phyloP scores from a whole-genome alignment of 2,329 filamentous ascomycete genomes.

The Aspergillus tubingensis region DNA sequence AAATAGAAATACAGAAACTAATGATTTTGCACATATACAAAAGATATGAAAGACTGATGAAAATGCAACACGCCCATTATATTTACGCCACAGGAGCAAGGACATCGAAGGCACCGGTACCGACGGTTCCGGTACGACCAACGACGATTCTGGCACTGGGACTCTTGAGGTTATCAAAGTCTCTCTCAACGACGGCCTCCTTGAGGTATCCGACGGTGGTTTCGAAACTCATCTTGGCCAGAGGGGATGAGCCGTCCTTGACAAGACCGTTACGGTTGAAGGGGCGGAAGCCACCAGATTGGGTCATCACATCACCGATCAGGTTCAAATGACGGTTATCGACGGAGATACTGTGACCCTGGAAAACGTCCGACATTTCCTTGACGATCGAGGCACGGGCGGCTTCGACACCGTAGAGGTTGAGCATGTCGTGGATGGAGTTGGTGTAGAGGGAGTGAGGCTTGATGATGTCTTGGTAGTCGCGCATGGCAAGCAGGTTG shows the following conservation, averaged over 20 bases:
- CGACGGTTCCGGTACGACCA: conserved; percentile 77
- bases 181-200: conserved; percentile 85
- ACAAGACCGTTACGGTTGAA: conserved; percentile 88
- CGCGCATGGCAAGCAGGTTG: conserved; percentile 88
- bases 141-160: conserved; percentile 88
- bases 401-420: conserved; percentile 89
- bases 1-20: background rate
- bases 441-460: conserved; percentile 87
- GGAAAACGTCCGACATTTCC: conserved; percentile 84
- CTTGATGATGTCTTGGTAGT: conserved; percentile 81
- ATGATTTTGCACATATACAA: conserved; percentile 2
- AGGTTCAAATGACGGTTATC: conserved; percentile 91
- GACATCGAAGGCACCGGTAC: conserved; percentile 91
- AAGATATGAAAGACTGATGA: background rate
- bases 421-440: conserved; percentile 82
- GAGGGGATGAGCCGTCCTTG: conserved; percentile 79
- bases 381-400: conserved; percentile 82
- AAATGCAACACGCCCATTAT: conserved; percentile 17
- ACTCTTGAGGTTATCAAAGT: conserved; percentile 83
- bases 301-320: conserved; percentile 98
- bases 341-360: conserved; percentile 86
- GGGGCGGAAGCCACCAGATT: conserved; percentile 81
- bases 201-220: conserved; percentile 92
- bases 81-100: conserved; percentile 56
- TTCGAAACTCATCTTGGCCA: conserved; percentile 99